Percentiles rank a stretch among this genome's conserved stretches.
Evolutionary conservation across 2,329 filamentous ascomycete species (phyloP).

Genomic region (Diaporthe eres): DNA sequence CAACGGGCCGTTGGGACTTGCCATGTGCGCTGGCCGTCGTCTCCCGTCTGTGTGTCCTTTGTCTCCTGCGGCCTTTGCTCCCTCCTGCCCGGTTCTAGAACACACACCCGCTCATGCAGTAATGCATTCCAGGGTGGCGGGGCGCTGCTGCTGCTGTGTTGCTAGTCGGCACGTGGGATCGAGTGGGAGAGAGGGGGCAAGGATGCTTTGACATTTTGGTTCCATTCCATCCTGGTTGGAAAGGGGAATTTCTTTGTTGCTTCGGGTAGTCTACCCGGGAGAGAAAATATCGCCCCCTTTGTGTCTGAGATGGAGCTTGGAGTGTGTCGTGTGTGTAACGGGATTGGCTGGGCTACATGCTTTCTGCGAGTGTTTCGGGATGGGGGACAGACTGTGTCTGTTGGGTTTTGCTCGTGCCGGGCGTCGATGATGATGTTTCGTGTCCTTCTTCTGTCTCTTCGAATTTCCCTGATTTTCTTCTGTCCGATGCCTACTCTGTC

Average conservation of each 20-base stretch:
- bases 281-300: neutral
- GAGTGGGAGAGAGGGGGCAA: no score
- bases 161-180: constrained; percentile 1
- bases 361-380: constrained; percentile 23
- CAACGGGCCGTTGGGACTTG: constrained; percentile 1
- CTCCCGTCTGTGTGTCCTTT: neutral
- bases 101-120: neutral
- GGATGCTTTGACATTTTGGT: neutral
- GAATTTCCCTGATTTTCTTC: neutral
- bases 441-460: no score
- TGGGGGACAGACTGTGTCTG: neutral
- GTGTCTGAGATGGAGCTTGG: constrained; percentile 19
- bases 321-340: neutral
- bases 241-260: neutral
- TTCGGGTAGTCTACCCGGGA: neutral
- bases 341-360: neutral
- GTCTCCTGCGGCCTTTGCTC: neutral
- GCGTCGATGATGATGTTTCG: neutral
- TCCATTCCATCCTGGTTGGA: neutral
- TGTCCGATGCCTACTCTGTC: neutral
- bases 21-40: neutral
- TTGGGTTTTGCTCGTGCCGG: neutral
- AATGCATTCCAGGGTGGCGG: constrained; percentile 9
- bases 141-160: neutral
- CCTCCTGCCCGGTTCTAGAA: neutral